Base-by-base conservation (phyloP, 805 yeast genomes). In the Yueomyces sinensis region DNA sequence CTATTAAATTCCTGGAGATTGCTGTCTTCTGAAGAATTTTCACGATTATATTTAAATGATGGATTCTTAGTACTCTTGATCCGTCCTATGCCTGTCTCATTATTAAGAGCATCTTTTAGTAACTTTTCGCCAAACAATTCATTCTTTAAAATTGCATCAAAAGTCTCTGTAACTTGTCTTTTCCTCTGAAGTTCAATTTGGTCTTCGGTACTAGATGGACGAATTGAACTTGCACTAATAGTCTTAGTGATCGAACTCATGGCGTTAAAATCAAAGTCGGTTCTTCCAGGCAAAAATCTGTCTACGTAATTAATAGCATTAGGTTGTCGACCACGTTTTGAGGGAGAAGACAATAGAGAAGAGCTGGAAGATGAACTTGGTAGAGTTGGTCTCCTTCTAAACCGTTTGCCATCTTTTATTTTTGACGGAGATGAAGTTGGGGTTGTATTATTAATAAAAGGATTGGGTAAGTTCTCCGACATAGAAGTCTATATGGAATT, bases 71-170 rank as follows among this genome's bases (percentile, higher is more conserved):
- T 48, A 33, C 45, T 46, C 30, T 47, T 45, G 17, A 53, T 52
- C 29, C 46, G 51, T 23, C 50, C 55, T n/a, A 56, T 50, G 30
- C 47, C 47, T n/a, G 52, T 43, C 17, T 58, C 61, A 13, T 50
- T 47, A 3, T 52, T 50, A 5, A 48, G 43, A 14, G 52, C 37
- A 37, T 47, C 54, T 32, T 44, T 65, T 4, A 87, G 83, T 4
- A 83, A 73, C 40, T 81, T 73, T 50, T 80, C 91, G 13, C 96
- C 97, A 63, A 91, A 91, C 25, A 91, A 60, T 54, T 91, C 98
- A 24, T 93, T 82, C 46, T 82, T 80, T 32, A 91, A 61, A 2
- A 91, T 82, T 0, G 89, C 75, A 36, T 87, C 77, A 56, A 87
- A 91, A 0, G 94, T 82, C 42, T 80, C 64, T 52, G 82, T 82